Evolutionary conservation across 768 basidiomycete genomes (phyloP).

Genomic region (Suillus bovinus): DNA sequence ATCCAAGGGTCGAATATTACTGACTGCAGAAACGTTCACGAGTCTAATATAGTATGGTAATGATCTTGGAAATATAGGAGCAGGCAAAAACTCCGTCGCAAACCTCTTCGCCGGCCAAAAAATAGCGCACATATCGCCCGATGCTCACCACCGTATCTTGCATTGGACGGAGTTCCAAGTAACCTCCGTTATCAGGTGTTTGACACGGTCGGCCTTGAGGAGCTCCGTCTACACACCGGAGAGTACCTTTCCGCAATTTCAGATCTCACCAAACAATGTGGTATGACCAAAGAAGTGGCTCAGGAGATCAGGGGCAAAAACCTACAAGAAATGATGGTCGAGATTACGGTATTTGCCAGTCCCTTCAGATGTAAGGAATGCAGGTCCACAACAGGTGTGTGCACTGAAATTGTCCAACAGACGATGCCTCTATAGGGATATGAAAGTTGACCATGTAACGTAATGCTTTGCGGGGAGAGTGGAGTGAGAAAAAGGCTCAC

Average conservation of each 20-base stretch:
- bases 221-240: constrained; percentile 26
- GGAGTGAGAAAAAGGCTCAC: constrained; percentile 45
- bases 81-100: constrained; percentile 36
- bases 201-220: constrained; percentile 39
- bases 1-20: neutral
- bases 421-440: neutral
- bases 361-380: neutral
- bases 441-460: constrained; percentile 21
- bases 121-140: constrained; percentile 27
- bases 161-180: constrained; percentile 29
- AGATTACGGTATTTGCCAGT: too few relatives aligned
- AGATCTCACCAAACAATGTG: constrained; percentile 26
- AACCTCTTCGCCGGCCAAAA: constrained; percentile 29
- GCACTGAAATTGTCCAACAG: neutral
- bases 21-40: neutral
- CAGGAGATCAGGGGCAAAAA: neutral
- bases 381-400: neutral
- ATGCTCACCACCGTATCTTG: constrained; percentile 40
- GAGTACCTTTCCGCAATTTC: constrained; percentile 31
- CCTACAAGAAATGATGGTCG: too few relatives aligned
- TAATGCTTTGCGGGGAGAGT: constrained; percentile 44
- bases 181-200: constrained; percentile 25
- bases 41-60: constrained; percentile 18
- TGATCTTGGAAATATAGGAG: constrained; percentile 45
- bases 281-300: constrained; percentile 14